Conservation (phyloP, 106 monocot species). For the Dioscorea zingiberensis region DNA sequence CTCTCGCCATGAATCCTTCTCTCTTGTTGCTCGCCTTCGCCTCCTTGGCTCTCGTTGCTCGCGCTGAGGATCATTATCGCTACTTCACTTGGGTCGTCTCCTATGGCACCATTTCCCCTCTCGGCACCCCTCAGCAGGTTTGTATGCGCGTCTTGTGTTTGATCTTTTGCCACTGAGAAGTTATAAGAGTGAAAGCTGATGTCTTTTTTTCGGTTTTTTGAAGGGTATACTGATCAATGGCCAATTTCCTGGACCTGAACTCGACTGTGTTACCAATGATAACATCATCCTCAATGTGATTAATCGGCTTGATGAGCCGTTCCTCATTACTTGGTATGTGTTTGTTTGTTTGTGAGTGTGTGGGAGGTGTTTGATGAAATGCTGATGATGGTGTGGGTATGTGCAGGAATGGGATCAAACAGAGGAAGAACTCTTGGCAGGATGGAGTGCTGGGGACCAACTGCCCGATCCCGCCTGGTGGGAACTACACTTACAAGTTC, state of each 20-base stretch:
- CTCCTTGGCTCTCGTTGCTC: not conserved
- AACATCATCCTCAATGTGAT: conserved; percentile 75
- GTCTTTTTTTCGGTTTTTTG: not conserved
- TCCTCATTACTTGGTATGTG: conserved; percentile 74
- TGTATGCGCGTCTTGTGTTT: too few relatives aligned
- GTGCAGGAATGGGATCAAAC: conserved; percentile 85
- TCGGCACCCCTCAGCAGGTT: conserved; percentile 32
- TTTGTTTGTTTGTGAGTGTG: too few relatives aligned
- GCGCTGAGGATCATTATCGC: conserved; percentile 27
- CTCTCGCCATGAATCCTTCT: not conserved
- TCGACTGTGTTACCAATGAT: conserved; percentile 84
- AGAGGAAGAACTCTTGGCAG: conserved; percentile 99
- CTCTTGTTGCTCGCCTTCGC: not conserved
- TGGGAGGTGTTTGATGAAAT: too few relatives aligned
- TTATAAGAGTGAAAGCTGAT: too few relatives aligned
- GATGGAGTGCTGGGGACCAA: conserved; percentile 95
- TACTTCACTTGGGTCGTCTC: conserved; percentile 40
- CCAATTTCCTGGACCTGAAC: conserved; percentile 77
- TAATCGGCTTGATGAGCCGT: conserved; percentile 94
- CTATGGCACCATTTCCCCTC: conserved; percentile 30
- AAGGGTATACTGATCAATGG: conserved; percentile 86
- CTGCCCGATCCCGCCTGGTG: conserved; percentile 73
- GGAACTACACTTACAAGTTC: conserved; percentile 86
- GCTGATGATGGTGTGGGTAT: not conserved
- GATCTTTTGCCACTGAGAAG: too few relatives aligned